phyloP scores from a whole-genome alignment of 1,284 basidiomycete species.

The Cystobasidium pallidum region DNA sequence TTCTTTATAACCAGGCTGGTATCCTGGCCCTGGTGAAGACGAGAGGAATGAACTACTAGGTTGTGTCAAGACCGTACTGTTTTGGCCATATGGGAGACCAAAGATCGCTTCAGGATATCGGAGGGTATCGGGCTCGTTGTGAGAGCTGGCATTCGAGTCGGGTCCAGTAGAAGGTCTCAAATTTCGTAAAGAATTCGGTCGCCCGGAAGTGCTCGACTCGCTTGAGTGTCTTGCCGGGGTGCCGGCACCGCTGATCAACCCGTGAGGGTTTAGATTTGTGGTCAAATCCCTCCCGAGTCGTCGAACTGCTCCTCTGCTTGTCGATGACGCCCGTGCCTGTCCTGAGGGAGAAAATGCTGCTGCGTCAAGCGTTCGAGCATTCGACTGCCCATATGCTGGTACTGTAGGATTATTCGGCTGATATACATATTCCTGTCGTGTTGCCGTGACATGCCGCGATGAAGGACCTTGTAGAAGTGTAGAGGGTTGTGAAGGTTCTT shows the following conservation, averaged over 20 bases:
- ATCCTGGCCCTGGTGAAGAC: not conserved
- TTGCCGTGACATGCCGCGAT: no score
- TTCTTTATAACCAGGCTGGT: not conserved
- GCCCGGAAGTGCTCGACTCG: not conserved
- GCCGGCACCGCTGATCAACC: not conserved
- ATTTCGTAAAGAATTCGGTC: not conserved
- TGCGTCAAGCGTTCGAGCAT: not conserved
- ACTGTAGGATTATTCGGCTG: no score
- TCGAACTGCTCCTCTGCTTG: not conserved
- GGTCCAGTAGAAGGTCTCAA: constrained; percentile 1
- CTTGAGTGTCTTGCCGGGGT: not conserved
- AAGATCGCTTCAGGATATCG: not conserved
- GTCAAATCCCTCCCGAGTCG: not conserved
- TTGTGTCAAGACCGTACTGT: not conserved
- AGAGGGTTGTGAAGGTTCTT: no score
- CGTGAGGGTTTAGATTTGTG: not conserved
- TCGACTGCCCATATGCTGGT: not conserved
- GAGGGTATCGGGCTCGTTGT: not conserved
- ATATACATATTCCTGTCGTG: no score
- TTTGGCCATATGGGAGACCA: constrained; percentile 4
- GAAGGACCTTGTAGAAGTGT: no score
- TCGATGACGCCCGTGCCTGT: not conserved
- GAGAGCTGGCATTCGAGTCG: not conserved
- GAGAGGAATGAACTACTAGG: not conserved
- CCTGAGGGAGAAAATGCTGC: not conserved